These are phyloP conservation scores for Vitis amurensis DNA, from an alignment of 164 flowering plant species.

Conservation along the genomic window DNA sequence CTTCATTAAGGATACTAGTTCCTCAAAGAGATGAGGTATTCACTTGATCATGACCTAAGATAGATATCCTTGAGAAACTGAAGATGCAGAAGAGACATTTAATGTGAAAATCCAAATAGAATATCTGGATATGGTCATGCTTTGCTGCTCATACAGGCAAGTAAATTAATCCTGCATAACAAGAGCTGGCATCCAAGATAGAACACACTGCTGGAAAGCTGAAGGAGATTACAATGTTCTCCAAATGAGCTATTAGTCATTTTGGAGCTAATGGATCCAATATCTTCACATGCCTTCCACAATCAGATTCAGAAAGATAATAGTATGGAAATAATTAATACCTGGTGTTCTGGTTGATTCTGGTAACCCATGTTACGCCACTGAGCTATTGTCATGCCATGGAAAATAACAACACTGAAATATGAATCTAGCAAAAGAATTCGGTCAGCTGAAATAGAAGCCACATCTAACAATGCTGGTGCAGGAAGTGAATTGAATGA, in stretches of 20 bases:
- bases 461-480: slow-evolving; percentile 89
- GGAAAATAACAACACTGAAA: slow-evolving; percentile 90
- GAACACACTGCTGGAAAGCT: neutral
- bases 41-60: neutral
- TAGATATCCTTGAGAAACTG: neutral
- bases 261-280: neutral
- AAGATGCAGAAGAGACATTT: neutral
- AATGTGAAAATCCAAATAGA: neutral
- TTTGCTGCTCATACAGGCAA: neutral
- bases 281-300: neutral
- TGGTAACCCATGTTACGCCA: slow-evolving; percentile 98
- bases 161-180: neutral
- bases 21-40: neutral
- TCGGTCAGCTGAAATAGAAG: slow-evolving; percentile 82
- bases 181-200: neutral
- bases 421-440: slow-evolving; percentile 87
- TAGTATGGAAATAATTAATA: slow-evolving; percentile 13
- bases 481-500: slow-evolving; percentile 68
- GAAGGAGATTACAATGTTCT: neutral
- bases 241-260: neutral
- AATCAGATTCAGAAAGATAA: neutral
- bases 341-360: slow-evolving; percentile 87
- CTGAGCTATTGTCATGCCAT: slow-evolving; percentile 96
- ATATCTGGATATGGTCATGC: neutral
- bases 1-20: neutral